phyloP scores from a whole-genome alignment of 2,329 filamentous ascomycete genomes.

The Fusarium sp. region DNA sequence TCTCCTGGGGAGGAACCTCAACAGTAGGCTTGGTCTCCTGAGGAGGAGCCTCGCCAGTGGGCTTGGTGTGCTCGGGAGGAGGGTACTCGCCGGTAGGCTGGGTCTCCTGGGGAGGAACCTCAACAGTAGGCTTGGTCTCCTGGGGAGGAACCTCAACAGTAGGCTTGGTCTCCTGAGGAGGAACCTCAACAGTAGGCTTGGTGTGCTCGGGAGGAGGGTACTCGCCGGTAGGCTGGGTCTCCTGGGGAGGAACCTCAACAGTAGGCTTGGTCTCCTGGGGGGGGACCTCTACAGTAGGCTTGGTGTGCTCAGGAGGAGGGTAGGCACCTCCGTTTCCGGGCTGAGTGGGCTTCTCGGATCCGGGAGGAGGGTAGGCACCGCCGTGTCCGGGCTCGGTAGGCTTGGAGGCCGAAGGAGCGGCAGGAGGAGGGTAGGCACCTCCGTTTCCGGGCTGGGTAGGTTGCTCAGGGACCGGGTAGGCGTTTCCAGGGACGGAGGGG shows the following conservation, averaged over 20 bases:
- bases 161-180: constrained; percentile 25
- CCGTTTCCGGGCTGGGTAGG: constrained; percentile 7
- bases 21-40: neutral
- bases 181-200: neutral
- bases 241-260: too few species aligned
- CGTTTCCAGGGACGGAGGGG: constrained; percentile 10
- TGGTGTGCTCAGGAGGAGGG: too few species aligned
- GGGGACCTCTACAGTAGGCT: too few species aligned
- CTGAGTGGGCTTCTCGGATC: neutral
- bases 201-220: too few species aligned
- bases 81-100: neutral
- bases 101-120: constrained; percentile 4
- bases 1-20: too few species aligned
- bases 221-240: too few species aligned
- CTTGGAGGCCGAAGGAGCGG: neutral
- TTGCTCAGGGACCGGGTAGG: constrained; percentile 3
- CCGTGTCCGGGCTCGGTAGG: neutral
- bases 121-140: constrained; percentile 1
- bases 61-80: neutral
- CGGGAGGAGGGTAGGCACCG: neutral
- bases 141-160: constrained; percentile 13
- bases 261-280: too few species aligned
- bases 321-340: neutral
- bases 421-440: neutral
- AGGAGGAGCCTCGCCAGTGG: neutral